A percentile compares a stretch with the other conserved stretches of the same genome.
These are phyloP conservation scores for Penicillium glabrum DNA, from an alignment of 2,329 filamentous ascomycete genomes.

Conservation along the genomic window DNA sequence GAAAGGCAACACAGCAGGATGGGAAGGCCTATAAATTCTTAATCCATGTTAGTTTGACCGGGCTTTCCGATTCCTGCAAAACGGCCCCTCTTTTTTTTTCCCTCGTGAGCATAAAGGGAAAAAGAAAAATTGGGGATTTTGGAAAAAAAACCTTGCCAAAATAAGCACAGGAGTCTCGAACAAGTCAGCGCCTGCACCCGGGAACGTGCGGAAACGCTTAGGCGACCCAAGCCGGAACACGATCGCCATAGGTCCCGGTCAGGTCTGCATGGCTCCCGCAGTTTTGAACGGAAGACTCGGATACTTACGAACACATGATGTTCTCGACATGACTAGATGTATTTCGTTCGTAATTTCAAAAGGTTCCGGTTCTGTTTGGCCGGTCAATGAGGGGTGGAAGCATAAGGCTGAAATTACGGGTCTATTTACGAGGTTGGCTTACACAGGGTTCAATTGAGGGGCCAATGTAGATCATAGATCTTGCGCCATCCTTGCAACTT, in stretches of 20 bases:
- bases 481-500: background rate
- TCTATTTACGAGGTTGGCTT: background rate
- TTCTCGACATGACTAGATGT: background rate
- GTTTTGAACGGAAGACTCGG: conserved; percentile 17
- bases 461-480: conserved; percentile 2
- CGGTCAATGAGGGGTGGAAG: background rate
- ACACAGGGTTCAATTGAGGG: background rate
- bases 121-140: background rate
- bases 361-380: background rate
- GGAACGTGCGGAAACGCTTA: conserved; percentile 26
- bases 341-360: background rate
- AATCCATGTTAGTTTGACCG: background rate
- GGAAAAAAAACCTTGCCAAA: background rate
- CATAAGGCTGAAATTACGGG: background rate
- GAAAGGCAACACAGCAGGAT: conserved; percentile 11
- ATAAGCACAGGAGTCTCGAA: conserved; percentile 9
- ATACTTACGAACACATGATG: conserved; percentile 25
- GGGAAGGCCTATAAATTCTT: conserved; percentile 6
- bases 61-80: conserved; percentile 9
- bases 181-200: conserved; percentile 22
- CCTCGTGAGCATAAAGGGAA: background rate
- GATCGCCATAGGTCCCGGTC: conserved; percentile 8
- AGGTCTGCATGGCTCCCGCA: background rate
- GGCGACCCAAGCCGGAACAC: conserved; percentile 24
- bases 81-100: background rate